A percentile compares a stretch with the other conserved stretches of the same genome.
Evolutionary conservation across 73 alveolate species (phyloP).

Genomic region (Paramecium primaurelia): DNA sequence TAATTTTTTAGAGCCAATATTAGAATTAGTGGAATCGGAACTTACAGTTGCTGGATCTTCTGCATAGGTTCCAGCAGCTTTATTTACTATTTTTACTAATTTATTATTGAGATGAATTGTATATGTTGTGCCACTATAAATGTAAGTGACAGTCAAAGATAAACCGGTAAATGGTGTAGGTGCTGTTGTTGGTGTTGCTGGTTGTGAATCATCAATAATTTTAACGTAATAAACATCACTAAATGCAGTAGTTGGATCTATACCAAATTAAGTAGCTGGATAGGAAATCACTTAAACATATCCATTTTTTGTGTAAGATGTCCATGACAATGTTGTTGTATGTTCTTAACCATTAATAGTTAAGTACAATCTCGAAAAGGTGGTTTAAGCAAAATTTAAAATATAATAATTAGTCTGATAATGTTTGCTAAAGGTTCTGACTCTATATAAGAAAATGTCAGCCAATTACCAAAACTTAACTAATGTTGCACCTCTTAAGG

Average conservation of each 20-base stretch:
- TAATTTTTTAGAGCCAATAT: background rate
- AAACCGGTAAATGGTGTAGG: background rate
- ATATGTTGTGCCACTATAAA: background rate
- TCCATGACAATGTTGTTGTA: background rate
- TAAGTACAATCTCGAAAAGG: conserved; percentile 1
- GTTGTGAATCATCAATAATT: background rate
- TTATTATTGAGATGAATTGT: background rate
- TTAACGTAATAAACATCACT: conserved; percentile 2
- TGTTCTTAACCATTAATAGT: background rate
- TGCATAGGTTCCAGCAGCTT: background rate
- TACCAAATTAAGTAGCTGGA: background rate
- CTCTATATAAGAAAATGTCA: background rate
- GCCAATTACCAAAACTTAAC: background rate
- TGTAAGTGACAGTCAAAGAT: background rate
- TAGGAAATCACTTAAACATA: background rate
- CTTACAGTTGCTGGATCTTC: background rate
- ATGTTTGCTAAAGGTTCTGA: background rate
- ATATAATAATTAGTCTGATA: background rate
- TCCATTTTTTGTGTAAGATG: background rate
- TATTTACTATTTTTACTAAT: background rate
- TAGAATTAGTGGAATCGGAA: background rate
- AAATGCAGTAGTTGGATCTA: background rate
- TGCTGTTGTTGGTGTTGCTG: background rate
- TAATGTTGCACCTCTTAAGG: background rate
- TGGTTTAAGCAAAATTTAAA: conserved; percentile 26